Conservation (phyloP, 2,329 filamentous ascomycete species). For the Ceratocystis diversiconidia region DNA sequence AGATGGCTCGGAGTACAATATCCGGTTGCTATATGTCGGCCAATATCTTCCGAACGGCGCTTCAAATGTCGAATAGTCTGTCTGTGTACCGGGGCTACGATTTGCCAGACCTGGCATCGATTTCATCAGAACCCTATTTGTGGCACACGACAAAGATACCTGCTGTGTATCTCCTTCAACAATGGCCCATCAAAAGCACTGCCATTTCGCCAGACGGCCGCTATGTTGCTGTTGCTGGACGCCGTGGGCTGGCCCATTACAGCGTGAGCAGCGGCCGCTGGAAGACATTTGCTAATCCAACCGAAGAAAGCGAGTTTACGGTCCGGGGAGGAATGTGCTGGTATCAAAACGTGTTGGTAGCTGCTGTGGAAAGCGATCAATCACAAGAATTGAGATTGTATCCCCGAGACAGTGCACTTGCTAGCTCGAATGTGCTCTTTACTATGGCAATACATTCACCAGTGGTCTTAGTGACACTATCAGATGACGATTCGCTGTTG, state of each 20-base stretch:
- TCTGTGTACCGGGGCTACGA: slow-evolving; percentile 93
- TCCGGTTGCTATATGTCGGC: slow-evolving; percentile 83
- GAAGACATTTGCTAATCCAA: slow-evolving; percentile 79
- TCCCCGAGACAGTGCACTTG: slow-evolving; percentile 69
- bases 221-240: slow-evolving; percentile 92
- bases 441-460: slow-evolving; percentile 66
- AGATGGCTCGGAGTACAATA: slow-evolving; percentile 88
- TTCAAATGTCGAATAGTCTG: slow-evolving; percentile 76
- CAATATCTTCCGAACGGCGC: slow-evolving; percentile 75
- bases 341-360: slow-evolving; percentile 90
- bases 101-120: slow-evolving; percentile 73
- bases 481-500: slow-evolving; percentile 83
- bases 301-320: slow-evolving; percentile 76
- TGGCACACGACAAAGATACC: slow-evolving; percentile 91
- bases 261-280: slow-evolving; percentile 87
- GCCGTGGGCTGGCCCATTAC: slow-evolving; percentile 84
- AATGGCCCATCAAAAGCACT: slow-evolving; percentile 83
- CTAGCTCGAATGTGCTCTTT: slow-evolving; percentile 58
- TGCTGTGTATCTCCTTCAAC: slow-evolving; percentile 67
- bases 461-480: slow-evolving; percentile 77
- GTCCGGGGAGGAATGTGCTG: slow-evolving; percentile 96
- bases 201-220: slow-evolving; percentile 84
- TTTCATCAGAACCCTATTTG: slow-evolving; percentile 82
- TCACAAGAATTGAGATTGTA: slow-evolving; percentile 83
- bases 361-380: slow-evolving; percentile 74